Conservation (phyloP, 2,329 filamentous ascomycete genomes). For the Rhinocladiella mackenziei region DNA sequence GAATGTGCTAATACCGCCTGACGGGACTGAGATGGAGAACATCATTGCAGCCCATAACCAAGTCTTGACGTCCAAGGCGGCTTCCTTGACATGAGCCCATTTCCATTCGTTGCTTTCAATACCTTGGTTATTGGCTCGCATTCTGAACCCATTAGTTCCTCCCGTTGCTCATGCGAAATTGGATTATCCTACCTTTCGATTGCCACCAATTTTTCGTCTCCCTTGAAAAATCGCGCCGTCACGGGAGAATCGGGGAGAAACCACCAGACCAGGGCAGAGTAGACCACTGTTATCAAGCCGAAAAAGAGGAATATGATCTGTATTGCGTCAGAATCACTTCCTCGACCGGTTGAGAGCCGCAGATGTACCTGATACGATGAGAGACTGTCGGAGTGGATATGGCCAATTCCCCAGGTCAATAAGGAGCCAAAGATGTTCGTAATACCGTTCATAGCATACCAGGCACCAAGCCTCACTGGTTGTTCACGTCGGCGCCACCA, state of each 20-base stretch:
- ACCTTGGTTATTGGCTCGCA: slow-evolving; percentile 50
- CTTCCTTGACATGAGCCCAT: slow-evolving; percentile 53
- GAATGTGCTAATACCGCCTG: slow-evolving; percentile 26
- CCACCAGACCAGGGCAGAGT: slow-evolving; percentile 50
- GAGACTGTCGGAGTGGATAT: slow-evolving; percentile 49
- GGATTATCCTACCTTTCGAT: slow-evolving; percentile 43
- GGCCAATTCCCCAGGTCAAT: slow-evolving; percentile 51
- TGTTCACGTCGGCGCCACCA: slow-evolving; percentile 54
- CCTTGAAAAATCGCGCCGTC: slow-evolving; percentile 53
- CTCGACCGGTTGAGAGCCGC: background rate
- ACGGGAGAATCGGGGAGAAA: slow-evolving; percentile 62
- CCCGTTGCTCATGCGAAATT: background rate
- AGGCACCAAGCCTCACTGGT: slow-evolving; percentile 49
- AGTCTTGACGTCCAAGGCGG: slow-evolving; percentile 55
- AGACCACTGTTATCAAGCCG: slow-evolving; percentile 51
- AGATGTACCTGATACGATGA: slow-evolving; percentile 47
- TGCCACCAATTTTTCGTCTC: slow-evolving; percentile 55
- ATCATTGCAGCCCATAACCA: slow-evolving; percentile 56
- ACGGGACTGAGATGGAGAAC: slow-evolving; percentile 48
- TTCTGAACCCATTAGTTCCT: slow-evolving; percentile 11
- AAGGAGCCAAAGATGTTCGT: slow-evolving; percentile 53
- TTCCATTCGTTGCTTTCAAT: slow-evolving; percentile 45
- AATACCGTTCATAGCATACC: slow-evolving; percentile 51
- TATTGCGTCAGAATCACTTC: slow-evolving; percentile 4
- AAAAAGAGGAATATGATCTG: slow-evolving; percentile 49